phyloP scores from a whole-genome alignment of 1,284 basidiomycete species.

The Rhodotorula sp. region DNA sequence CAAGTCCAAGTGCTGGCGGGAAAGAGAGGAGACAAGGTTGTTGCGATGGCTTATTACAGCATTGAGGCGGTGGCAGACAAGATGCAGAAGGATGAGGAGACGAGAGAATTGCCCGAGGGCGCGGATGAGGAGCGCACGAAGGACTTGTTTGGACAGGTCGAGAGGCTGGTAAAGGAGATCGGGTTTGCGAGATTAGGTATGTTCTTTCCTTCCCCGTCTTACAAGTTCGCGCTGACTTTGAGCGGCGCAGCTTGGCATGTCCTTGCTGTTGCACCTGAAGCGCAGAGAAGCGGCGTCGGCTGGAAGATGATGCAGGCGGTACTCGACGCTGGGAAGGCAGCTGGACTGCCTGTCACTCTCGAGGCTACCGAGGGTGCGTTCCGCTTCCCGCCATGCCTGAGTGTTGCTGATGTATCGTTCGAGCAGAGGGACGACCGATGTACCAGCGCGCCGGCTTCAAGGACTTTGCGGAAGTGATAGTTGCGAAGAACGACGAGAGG shows the following conservation, averaged over 20 bases:
- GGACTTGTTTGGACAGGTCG: neutral
- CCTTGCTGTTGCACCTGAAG: neutral
- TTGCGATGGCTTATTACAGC: neutral
- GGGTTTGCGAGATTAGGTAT: neutral
- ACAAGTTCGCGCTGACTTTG: neutral
- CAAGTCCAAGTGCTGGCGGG: neutral
- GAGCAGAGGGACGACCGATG: no score
- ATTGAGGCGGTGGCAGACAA: neutral
- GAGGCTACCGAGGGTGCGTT: no score
- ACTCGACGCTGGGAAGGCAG: neutral
- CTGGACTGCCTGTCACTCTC: neutral
- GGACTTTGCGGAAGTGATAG: no score
- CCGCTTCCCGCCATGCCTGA: no score
- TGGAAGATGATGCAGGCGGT: neutral
- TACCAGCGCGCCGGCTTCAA: no score
- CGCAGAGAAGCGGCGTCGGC: neutral
- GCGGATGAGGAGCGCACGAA: neutral
- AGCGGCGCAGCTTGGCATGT: neutral
- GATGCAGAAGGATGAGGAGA: neutral
- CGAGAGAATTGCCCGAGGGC: neutral
- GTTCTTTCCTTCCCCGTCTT: neutral
- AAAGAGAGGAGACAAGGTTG: neutral
- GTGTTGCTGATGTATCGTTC: no score
- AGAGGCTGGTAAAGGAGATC: neutral
- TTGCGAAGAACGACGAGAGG: no score